Evolutionary conservation across 306 rosid species (phyloP).

Genomic region (Quercus engelmannii): DNA sequence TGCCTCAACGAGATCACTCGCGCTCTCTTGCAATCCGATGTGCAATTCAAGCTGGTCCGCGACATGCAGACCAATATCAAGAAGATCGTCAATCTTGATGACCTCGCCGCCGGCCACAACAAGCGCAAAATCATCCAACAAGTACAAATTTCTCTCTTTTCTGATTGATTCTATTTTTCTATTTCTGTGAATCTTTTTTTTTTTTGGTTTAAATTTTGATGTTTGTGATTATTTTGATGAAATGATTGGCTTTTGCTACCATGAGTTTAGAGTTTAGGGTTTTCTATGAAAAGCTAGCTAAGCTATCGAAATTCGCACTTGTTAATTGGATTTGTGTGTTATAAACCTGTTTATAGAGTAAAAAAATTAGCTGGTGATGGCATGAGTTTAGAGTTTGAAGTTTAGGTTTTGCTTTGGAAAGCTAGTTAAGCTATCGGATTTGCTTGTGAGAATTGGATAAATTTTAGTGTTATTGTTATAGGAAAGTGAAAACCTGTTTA

Average conservation of each 20-base stretch:
- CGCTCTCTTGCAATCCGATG: slow-evolving; percentile 87
- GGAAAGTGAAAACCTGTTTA: too few relatives aligned
- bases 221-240: neutral
- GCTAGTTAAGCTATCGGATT: too few relatives aligned
- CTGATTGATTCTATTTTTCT: too few relatives aligned
- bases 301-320: neutral
- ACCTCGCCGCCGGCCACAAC: slow-evolving; percentile 86
- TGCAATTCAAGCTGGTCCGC: slow-evolving; percentile 80
- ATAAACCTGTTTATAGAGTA: neutral
- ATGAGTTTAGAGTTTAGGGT: neutral
- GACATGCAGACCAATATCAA: slow-evolving; percentile 87
- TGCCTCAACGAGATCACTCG: slow-evolving; percentile 91
- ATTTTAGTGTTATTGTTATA: too few relatives aligned
- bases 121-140: slow-evolving; percentile 85
- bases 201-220: too few relatives aligned
- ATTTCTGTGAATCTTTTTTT: neutral
- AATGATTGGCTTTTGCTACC: neutral
- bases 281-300: neutral
- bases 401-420: too few relatives aligned
- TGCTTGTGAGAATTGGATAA: too few relatives aligned
- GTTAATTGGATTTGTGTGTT: neutral
- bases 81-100: slow-evolving; percentile 73
- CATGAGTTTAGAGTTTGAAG: too few relatives aligned
- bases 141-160: slow-evolving; percentile 43
- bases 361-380: too few relatives aligned